phyloP scores from a whole-genome alignment of 1,284 basidiomycete species.

The Termitomyces sp. region DNA sequence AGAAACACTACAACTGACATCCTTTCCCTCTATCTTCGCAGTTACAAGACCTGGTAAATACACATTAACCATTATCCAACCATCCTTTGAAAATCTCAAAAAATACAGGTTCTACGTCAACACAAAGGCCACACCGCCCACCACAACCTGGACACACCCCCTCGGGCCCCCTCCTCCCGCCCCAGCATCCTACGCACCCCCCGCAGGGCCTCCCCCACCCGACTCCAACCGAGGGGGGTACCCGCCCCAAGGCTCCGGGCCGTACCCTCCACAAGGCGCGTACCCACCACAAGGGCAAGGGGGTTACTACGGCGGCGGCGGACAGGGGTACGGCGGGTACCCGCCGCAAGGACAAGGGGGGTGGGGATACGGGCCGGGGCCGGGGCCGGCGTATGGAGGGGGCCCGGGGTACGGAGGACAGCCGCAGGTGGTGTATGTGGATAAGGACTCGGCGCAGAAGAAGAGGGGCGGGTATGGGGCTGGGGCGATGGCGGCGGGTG shows the following conservation, averaged over 20 bases:
- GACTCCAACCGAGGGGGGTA: not conserved
- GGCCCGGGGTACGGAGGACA: constrained; percentile 13
- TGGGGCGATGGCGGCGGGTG: constrained; percentile 5
- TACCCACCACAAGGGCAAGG: not conserved
- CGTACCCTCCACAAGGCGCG: not conserved
- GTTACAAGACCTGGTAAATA: constrained; percentile 61
- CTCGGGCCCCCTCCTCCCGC: constrained; percentile 15
- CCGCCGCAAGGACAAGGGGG: not conserved
- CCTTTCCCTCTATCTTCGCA: constrained; percentile 27
- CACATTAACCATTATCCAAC: constrained; percentile 18
- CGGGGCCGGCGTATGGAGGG: not conserved
- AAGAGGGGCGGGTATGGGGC: not conserved
- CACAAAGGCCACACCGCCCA: constrained; percentile 17
- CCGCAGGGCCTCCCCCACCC: constrained; percentile 14
- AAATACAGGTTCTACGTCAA: constrained; percentile 23
- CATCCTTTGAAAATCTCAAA: too few species aligned
- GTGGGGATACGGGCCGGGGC: not conserved
- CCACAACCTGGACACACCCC: constrained; percentile 19
- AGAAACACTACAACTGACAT: constrained; percentile 11
- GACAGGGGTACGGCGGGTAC: not conserved
- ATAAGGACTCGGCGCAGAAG: not conserved
- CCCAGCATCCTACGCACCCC: constrained; percentile 12
- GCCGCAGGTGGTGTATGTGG: constrained; percentile 9
- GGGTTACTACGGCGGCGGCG: not conserved
- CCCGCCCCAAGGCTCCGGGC: not conserved